Conservation (phyloP, 2,329 filamentous ascomycete species). For the Iodosphaeria phyllophila region DNA sequence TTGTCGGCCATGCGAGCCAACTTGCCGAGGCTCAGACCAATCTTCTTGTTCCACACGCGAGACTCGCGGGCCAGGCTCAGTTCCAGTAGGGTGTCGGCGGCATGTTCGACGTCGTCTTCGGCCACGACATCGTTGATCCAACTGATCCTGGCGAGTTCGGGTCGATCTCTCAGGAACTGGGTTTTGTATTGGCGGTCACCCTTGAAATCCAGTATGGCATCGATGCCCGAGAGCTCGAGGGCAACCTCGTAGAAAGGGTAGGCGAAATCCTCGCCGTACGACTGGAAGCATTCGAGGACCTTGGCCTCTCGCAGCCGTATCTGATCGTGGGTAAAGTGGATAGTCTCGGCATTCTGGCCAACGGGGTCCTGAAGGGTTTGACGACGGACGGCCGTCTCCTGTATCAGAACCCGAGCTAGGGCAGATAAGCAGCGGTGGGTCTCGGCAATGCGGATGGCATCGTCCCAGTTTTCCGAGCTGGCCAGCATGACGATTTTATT, state of each 20-base stretch:
- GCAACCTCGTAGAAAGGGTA: conserved; percentile 67
- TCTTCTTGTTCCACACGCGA: conserved; percentile 82
- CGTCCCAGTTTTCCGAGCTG: conserved; percentile 35
- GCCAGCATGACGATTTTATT: conserved; percentile 33
- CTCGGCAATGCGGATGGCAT: conserved; percentile 37
- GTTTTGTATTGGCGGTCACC: conserved; percentile 57
- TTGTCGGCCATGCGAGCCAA: conserved; percentile 53
- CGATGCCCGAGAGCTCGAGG: conserved; percentile 46
- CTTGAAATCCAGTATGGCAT: conserved; percentile 51
- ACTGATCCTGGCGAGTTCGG: conserved; percentile 56
- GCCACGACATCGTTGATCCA: conserved; percentile 89
- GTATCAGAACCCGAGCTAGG: conserved; percentile 35
- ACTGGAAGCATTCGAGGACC: conserved; percentile 35
- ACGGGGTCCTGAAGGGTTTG: conserved; percentile 15
- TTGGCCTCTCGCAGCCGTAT: conserved; percentile 27
- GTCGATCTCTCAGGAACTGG: conserved; percentile 54
- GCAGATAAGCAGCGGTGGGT: conserved; percentile 35
- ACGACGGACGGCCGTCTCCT: conserved; percentile 27
- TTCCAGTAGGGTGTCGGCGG: conserved; percentile 50
- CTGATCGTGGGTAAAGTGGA: conserved; percentile 21
- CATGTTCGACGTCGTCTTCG: conserved; percentile 56
- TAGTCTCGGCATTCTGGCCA: no score
- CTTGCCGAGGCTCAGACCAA: conserved; percentile 79
- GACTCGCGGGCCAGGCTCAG: conserved; percentile 55
- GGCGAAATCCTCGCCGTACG: conserved; percentile 47